Base-by-base conservation (phyloP, 192 early-diverging fungal genomes). In the Umbelopsis sp. region DNA sequence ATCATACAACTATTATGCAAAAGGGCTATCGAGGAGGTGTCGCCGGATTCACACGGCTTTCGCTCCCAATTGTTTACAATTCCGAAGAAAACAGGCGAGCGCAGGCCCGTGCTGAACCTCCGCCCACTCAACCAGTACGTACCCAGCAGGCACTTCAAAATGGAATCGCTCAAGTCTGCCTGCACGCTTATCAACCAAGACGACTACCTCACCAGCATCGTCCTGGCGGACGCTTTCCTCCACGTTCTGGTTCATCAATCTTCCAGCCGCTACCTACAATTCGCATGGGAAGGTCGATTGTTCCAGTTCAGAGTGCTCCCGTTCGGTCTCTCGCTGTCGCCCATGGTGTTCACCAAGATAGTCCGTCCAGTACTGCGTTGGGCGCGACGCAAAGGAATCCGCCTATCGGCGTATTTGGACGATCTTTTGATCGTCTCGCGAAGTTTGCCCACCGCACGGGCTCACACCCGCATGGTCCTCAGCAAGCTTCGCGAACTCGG, bases 291-390 rank as follows among this genome's bases (percentile, higher is more conserved):
- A 47, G 69, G 66, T n/a, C n/a, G n/a, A n/a, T n/a, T n/a, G n/a
- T n/a, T n/a, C n/a, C n/a, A n/a, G n/a, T n/a, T n/a, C n/a, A 4
- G 1, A 2, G 16, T 22, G 21, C 79, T 72, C 47, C 75, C 77
- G 47, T 77, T 82, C n/a, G 45, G 80, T 43, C 73, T 81, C 16
- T 81, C 70, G 3, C 70, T 81, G 4, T 77, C 75, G 7, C 70
- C 73, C 2, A 43, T 81, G 3, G 49, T 76, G 1, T 75, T 78
- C 53, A 81, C 80, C 6, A 78, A 78, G 56, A 44, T 76, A 11
- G 43, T 44, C 43, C 43, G 43, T 9, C 43, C 43, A 44, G 43
- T 44, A 44, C 43, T 44, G 43, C 43, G 12, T 44, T 44, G 43
- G 43, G 43, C 43, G 43, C 43, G 43, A 44, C 43, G 43, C 43